Conservation (phyloP, 148 eudicot genomes). For the Vaccinium macrocarpon region DNA sequence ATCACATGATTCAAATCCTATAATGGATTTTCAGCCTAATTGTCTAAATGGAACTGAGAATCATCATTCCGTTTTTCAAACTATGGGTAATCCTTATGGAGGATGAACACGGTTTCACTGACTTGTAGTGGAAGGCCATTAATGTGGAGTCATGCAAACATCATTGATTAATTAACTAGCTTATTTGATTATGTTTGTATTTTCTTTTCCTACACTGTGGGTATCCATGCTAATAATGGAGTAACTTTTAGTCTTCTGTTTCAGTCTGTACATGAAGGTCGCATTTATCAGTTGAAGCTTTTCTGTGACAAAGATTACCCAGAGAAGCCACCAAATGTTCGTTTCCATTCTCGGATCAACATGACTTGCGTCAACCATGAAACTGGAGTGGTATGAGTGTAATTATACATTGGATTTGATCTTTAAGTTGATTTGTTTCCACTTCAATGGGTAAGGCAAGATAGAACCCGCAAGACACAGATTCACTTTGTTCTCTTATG, state of each 20-base stretch:
- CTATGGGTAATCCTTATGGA: neutral
- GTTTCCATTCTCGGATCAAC: slow-evolving; percentile 51
- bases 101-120: neutral
- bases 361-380: slow-evolving; percentile 57
- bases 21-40: neutral
- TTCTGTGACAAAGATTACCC: slow-evolving; percentile 62
- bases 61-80: neutral
- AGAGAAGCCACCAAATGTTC: slow-evolving; percentile 57
- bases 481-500: neutral
- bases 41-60: slow-evolving; percentile 6
- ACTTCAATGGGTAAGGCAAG: neutral
- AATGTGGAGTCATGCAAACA: neutral
- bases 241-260: neutral
- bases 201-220: neutral
- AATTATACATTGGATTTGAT: slow-evolving; percentile 4
- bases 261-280: slow-evolving; percentile 59
- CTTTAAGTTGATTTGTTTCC: neutral
- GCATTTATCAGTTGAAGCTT: slow-evolving; percentile 56
- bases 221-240: neutral
- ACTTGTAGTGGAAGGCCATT: neutral
- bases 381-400: slow-evolving; percentile 45
- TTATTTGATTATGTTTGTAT: neutral
- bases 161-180: neutral
- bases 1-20: neutral
- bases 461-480: neutral